Conservation (phyloP, 495 filamentous ascomycete species). For the Penicillium cosmopolitanum region DNA sequence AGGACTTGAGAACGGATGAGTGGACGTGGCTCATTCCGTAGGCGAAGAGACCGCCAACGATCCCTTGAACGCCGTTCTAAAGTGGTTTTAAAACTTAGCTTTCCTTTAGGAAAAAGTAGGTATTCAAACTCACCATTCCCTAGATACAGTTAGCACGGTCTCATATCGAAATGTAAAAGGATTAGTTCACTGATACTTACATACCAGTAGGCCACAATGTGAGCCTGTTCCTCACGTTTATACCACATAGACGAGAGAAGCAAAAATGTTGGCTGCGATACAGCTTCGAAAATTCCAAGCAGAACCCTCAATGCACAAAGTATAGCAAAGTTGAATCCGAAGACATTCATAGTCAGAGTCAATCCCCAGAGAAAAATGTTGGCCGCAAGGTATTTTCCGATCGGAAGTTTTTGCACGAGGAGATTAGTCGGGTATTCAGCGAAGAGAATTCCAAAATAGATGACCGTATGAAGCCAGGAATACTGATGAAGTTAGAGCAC, state of each 20-base stretch:
- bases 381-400: conserved; percentile 54
- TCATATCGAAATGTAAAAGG: neutral
- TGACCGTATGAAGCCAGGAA: conserved; percentile 40
- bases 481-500: conserved; percentile 29
- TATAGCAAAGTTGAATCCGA: conserved; percentile 50
- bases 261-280: conserved; percentile 50
- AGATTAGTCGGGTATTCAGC: conserved; percentile 49
- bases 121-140: neutral
- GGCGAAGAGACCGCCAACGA: conserved; percentile 50
- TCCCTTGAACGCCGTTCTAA: conserved; percentile 49
- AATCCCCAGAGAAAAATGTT: conserved; percentile 59
- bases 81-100: neutral
- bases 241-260: conserved; percentile 67
- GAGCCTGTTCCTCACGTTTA: conserved; percentile 60
- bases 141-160: neutral
- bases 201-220: conserved; percentile 60
- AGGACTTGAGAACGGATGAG: conserved; percentile 43
- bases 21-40: conserved; percentile 36
- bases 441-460: conserved; percentile 43
- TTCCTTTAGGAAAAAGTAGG: too few species aligned
- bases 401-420: conserved; percentile 49
- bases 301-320: conserved; percentile 55
- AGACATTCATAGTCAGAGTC: conserved; percentile 51
- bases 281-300: conserved; percentile 64
- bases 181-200: conserved; percentile 20